Conservation (phyloP, 2,329 filamentous ascomycete species). For the Cercospora beticola region DNA sequence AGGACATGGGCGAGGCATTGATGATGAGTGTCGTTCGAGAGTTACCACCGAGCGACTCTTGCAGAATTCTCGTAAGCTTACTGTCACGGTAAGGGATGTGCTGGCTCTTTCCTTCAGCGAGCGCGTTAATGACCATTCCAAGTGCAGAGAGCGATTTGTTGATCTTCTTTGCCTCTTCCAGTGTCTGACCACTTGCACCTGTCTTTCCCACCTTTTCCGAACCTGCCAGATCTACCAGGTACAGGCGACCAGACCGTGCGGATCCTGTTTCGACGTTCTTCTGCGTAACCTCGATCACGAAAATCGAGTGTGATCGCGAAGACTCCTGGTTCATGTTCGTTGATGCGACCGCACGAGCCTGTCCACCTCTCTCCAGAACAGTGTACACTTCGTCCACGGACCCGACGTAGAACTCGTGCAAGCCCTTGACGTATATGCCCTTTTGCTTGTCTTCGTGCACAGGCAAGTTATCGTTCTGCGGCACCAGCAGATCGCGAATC, state of each 20-base stretch:
- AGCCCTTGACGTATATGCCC: constrained; percentile 93
- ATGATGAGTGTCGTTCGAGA: constrained; percentile 97
- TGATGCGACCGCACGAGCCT: constrained; percentile 84
- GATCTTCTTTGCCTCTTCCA: constrained; percentile 99
- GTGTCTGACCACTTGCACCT: constrained; percentile 90
- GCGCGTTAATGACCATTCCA: constrained; percentile 97
- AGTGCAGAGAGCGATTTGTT: constrained; percentile 98
- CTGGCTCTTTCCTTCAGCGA: constrained; percentile 95
- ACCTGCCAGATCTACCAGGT: constrained; percentile 95
- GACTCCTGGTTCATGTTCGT: constrained; percentile 99
- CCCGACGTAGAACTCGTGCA: constrained; percentile 92
- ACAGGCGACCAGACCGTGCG: constrained; percentile 92
- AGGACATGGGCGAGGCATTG: constrained; percentile 98
- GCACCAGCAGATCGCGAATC: constrained; percentile 87
- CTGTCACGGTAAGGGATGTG: constrained; percentile 97
- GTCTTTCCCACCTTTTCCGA: constrained; percentile 99
- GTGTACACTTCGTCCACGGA: constrained; percentile 95
- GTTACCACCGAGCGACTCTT: constrained; percentile 97
- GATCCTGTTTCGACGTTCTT: constrained; percentile 97
- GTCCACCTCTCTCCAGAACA: constrained; percentile 90
- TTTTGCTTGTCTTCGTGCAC: constrained; percentile 98
- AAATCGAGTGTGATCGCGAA: constrained; percentile 96
- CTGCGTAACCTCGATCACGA: constrained; percentile 93
- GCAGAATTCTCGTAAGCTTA: constrained; percentile 92
- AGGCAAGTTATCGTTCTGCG: constrained; percentile 92